phyloP scores from a whole-genome alignment of 2,329 filamentous ascomycete species.

The Monilinia polystroma region DNA sequence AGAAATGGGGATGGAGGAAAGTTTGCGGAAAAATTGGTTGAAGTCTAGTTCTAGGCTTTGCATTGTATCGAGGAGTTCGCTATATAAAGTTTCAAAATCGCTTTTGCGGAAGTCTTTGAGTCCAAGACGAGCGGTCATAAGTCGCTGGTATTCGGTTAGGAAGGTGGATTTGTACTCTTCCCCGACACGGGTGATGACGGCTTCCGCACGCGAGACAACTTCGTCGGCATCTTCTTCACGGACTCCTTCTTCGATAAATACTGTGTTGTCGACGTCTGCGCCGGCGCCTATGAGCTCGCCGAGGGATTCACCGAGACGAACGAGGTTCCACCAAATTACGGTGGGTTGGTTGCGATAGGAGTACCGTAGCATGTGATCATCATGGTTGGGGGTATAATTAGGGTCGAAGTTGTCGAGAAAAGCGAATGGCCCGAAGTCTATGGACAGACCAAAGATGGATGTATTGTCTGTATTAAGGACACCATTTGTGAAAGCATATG shows the following conservation, averaged over 20 bases:
- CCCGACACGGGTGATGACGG: constrained; percentile 73
- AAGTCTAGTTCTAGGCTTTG: constrained; percentile 86
- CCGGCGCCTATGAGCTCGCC: constrained; percentile 86
- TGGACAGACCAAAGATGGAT: constrained; percentile 80
- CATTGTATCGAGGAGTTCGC: constrained; percentile 77
- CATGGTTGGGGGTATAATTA: constrained; percentile 92
- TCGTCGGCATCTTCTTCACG: constrained; percentile 63
- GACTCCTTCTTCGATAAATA: constrained; percentile 73
- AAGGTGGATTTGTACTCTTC: constrained; percentile 90
- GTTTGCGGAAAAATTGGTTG: constrained; percentile 84
- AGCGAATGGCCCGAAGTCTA: constrained; percentile 95
- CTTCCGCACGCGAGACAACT: constrained; percentile 79
- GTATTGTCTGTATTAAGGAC: constrained; percentile 98
- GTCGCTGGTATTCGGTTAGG: constrained; percentile 79
- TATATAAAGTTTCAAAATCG: constrained; percentile 81
- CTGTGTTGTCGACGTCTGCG: constrained; percentile 64
- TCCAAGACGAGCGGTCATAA: constrained; percentile 80
- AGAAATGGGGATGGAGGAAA: constrained; percentile 62
- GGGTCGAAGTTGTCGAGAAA: constrained; percentile 98
- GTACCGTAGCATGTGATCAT: constrained; percentile 84
- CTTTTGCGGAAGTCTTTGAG: constrained; percentile 65
- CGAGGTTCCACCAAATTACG: constrained; percentile 98
- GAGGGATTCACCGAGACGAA: constrained; percentile 82
- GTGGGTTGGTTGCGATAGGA: constrained; percentile 91
- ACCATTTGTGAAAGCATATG: constrained; percentile 98